These are phyloP conservation scores for Mrakia gelida DNA, from an alignment of 768 basidiomycete genomes.

Conservation along the genomic window DNA sequence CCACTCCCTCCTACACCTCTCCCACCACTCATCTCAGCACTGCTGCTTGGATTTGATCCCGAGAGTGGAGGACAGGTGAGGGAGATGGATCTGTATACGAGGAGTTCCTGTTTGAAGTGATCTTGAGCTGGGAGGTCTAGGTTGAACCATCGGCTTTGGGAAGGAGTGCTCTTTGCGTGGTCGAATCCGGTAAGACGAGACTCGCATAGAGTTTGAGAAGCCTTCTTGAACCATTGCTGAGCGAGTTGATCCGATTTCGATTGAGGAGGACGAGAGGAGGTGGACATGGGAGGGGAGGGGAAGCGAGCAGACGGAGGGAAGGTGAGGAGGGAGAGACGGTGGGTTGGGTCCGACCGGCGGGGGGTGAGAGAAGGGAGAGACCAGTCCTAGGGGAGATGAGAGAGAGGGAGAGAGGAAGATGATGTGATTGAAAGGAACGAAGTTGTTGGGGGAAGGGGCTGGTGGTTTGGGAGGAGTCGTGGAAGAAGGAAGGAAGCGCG, in stretches of 20 bases:
- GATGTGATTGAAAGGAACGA: too few species aligned
- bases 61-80: not conserved
- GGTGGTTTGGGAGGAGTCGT: too few species aligned
- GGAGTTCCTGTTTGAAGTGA: conserved; percentile 22
- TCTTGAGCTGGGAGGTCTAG: conserved; percentile 23
- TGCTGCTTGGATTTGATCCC: too few species aligned
- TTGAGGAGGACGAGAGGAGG: conserved; percentile 17
- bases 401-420: not conserved
- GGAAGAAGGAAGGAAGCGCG: too few species aligned
- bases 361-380: not conserved
- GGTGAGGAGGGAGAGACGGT: not conserved
- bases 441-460: too few species aligned
- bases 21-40: too few species aligned
- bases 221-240: conserved; percentile 22
- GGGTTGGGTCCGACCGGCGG: not conserved
- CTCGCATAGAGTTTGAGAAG: conserved; percentile 5
- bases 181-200: conserved; percentile 11
- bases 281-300: not conserved
- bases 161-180: not conserved
- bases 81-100: conserved; percentile 11
- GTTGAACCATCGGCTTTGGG: conserved; percentile 23
- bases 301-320: not conserved
- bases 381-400: not conserved
- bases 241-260: conserved; percentile 22
- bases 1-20: not conserved